Evolutionary conservation across 2,329 filamentous ascomycete genomes (phyloP), one percentile per base, ranked within the genome.

Genomic region (Alternaria panax): DNA sequence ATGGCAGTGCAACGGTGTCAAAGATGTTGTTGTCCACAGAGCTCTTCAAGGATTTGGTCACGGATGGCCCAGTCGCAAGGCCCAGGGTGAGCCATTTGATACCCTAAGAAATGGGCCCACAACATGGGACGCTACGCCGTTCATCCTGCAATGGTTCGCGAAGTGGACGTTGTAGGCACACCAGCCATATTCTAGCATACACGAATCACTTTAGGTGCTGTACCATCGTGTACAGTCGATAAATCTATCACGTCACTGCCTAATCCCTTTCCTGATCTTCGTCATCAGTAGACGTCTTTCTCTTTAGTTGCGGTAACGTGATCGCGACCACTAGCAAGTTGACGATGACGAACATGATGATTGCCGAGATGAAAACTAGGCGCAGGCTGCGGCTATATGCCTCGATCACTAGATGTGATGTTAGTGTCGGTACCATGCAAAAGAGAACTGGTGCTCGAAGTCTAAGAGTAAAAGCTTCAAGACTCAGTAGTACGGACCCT

Each of bases 271-370:
- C 12, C 28, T 53, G 32, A 16, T 47, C 59, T 32, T 54, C 52
- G 6, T 64, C 68, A 11, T 56, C 57, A 6, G 45, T 48, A 8
- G 5, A 25, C 18, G 66, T 27, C 36, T 65, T 70, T 54, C 65
- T 69, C 52, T 67, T 69, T 42, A 78, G 50, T 51, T 82, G 80
- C 1, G 86, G 87, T 66, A 90, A 69, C 69, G 79, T 83, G 22
- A 89, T 78, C 0, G 84, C 82, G 34, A 84, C 11, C 2, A 88
- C 73, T 50, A 89, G 63, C 3, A 84, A 65, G 18, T 82, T 82
- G 0, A 85, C 73, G 8, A 84, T 56, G 1, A 86, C 83, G 52
- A 90, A 69, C 2, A 77, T 64, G 16, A 74, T 75, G 41, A 82
- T 76, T 30, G 81, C 77, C 2, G 74, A 79, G 43, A 80, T 71